A percentile compares a stretch with the other conserved stretches of the same genome.
Conservation (phyloP, 305 asterid species). For the Caryopteris hybrid region DNA sequence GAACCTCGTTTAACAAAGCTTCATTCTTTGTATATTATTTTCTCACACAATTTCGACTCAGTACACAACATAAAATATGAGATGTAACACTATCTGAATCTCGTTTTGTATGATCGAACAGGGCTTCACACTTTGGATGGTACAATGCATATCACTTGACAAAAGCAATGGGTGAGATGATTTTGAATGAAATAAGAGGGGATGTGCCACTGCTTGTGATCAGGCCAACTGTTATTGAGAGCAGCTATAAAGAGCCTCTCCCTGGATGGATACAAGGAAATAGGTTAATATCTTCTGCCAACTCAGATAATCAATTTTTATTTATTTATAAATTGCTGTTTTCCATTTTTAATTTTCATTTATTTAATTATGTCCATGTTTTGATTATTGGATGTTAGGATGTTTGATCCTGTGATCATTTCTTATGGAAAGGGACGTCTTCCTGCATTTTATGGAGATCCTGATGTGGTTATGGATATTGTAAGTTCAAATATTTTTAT, state of each 20-base stretch:
- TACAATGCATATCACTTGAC: slow-evolving; percentile 36
- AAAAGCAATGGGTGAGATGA: slow-evolving; percentile 45
- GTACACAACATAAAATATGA: no score
- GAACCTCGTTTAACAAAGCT: no score
- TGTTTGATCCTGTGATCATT: slow-evolving; percentile 29
- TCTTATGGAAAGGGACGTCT: slow-evolving; percentile 38
- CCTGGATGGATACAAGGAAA: slow-evolving; percentile 60
- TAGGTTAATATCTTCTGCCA: neutral
- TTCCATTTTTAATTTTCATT: neutral
- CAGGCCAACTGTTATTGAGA: slow-evolving; percentile 37
- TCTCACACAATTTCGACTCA: no score
- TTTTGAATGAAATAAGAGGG: slow-evolving; percentile 28
- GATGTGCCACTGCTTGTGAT: slow-evolving; percentile 33
- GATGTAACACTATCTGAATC: no score
- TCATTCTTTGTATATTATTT: no score
- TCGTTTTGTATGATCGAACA: neutral
- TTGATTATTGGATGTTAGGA: slow-evolving; percentile 11
- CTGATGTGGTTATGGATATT: slow-evolving; percentile 25
- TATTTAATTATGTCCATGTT: neutral
- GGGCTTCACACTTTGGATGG: slow-evolving; percentile 39
- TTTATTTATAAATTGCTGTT: neutral
- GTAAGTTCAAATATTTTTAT: slow-evolving; percentile 17
- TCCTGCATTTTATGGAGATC: slow-evolving; percentile 29
- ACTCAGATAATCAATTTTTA: no score
- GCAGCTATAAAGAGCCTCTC: slow-evolving; percentile 32